Conservation (phyloP, 2,329 filamentous ascomycete species). For the Sporothrix dimorphospora region DNA sequence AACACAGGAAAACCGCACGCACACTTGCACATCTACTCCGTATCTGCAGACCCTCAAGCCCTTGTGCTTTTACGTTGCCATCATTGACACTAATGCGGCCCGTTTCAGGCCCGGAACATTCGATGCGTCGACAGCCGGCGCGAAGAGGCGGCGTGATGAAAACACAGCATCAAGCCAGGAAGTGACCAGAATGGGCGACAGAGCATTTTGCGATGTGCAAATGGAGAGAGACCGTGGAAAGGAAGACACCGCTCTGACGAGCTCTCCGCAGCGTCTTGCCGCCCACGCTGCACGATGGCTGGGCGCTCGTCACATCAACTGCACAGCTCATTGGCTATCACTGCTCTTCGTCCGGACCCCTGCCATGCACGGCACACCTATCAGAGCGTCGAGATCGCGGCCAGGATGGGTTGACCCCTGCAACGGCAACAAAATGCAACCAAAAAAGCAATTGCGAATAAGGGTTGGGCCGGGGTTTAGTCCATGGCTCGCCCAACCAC, state of each 20-base stretch:
- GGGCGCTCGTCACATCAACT: slow-evolving; percentile 45
- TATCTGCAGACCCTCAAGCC: not conserved
- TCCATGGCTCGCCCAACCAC: slow-evolving; percentile 27
- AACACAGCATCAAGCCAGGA: not conserved
- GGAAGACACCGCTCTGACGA: not conserved
- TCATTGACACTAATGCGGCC: slow-evolving; percentile 28
- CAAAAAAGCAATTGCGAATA: slow-evolving; percentile 17
- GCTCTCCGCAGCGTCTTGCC: slow-evolving; percentile 44
- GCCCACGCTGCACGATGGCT: slow-evolving; percentile 46
- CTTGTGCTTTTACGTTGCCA: not conserved
- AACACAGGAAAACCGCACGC: not conserved
- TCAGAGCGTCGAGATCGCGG: slow-evolving; percentile 40
- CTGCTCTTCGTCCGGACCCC: not conserved
- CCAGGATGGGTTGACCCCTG: slow-evolving; percentile 34
- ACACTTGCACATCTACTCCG: not conserved
- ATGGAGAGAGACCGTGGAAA: not conserved
- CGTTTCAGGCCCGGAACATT: slow-evolving; percentile 27
- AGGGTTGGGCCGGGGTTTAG: slow-evolving; percentile 24
- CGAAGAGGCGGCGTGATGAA: slow-evolving; percentile 23
- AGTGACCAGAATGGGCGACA: slow-evolving; percentile 7
- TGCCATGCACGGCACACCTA: slow-evolving; percentile 39
- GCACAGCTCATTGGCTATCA: slow-evolving; percentile 45
- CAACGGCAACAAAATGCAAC: slow-evolving; percentile 28
- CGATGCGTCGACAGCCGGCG: not conserved
- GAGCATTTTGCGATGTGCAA: not conserved